Base-by-base conservation (phyloP, 2,329 filamentous ascomycete species). In the Penicillium olsonii region DNA sequence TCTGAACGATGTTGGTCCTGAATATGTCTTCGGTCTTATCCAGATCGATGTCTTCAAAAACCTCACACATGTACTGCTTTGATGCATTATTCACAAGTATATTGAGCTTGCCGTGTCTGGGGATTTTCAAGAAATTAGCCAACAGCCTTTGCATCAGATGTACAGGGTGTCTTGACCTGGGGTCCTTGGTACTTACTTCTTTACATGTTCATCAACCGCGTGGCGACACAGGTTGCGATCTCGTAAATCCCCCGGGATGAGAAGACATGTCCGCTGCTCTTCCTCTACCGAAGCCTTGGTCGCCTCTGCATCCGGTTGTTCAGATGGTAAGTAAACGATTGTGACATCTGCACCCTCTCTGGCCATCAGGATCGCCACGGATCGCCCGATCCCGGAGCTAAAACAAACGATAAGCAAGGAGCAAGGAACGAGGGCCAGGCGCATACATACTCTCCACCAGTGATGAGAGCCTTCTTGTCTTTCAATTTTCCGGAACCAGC, bases 81-180 rank as follows among this genome's bases (percentile, higher is more conserved):
- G 75, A 78, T 3, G 80, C 82, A 61, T 84, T 84, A 64, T 84
- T 84, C 51, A 84, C 77, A 2, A 84, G 69, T 6, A 84, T 72
- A 47, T 74, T 72, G 18, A 84, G 63, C 19, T 59, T 68, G 20
- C 74, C 72, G 50, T 68, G 77, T 41, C 63, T 63, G 19, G n/a
- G 18, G 14, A 83, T 74, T 22, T 81, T 83, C 38, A 83, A 27
- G 83, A 65, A 1, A 81, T 31, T 14, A 31, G 27, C 27, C 9
- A 31, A 31, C 4, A 31, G 10, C 8, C 8, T 24, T 24, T 24
- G 22, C 22, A 8, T 8, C 22, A 24, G 22, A 24, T 5, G 22
- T 24, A 24, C 22, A 24, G 5, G 22, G 8, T 8, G 5, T 24
- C 22, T 8, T 31, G 14, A 31, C 4, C 5, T 14, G 5, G 10